Percentiles rank a stretch among this genome's conserved stretches.
Evolutionary conservation across 495 filamentous ascomycete genomes (phyloP).

Genomic region (Aspergillus homomorphus): DNA sequence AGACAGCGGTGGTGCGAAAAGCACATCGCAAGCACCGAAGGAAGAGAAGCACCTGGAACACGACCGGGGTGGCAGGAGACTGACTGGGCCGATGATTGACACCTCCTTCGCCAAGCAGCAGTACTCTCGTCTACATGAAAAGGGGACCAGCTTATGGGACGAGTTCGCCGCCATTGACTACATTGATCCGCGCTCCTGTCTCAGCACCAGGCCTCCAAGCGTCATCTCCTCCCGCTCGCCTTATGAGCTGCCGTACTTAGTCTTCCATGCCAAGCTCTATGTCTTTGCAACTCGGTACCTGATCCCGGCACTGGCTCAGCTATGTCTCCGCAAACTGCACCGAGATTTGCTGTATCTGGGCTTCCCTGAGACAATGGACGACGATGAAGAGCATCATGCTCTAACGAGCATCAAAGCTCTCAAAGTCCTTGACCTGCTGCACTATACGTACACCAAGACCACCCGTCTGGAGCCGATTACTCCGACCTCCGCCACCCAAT

Average conservation of each 20-base stretch:
- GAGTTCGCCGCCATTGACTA: constrained; percentile 40
- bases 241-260: constrained; percentile 36
- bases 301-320: constrained; percentile 42
- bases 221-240: constrained; percentile 10
- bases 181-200: constrained; percentile 23
- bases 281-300: constrained; percentile 47
- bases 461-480: constrained; percentile 43
- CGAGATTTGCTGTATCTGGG: constrained; percentile 32
- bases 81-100: constrained; percentile 36
- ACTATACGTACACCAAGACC: constrained; percentile 43
- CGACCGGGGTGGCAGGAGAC: constrained; percentile 8
- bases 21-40: constrained; percentile 6
- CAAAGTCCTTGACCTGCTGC: constrained; percentile 42
- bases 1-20: constrained; percentile 1
- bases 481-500: constrained; percentile 41
- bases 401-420: constrained; percentile 29
- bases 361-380: constrained; percentile 23
- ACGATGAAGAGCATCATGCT: constrained; percentile 18
- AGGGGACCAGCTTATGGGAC: constrained; percentile 41
- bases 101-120: constrained; percentile 42
- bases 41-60: constrained; percentile 1
- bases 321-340: constrained; percentile 45
- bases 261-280: constrained; percentile 48
- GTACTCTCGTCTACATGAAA: constrained; percentile 29
- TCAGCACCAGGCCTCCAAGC: constrained; percentile 16